phyloP scores from a whole-genome alignment of 352 stramenopile species.

The Phytophthora pinifolia region DNA sequence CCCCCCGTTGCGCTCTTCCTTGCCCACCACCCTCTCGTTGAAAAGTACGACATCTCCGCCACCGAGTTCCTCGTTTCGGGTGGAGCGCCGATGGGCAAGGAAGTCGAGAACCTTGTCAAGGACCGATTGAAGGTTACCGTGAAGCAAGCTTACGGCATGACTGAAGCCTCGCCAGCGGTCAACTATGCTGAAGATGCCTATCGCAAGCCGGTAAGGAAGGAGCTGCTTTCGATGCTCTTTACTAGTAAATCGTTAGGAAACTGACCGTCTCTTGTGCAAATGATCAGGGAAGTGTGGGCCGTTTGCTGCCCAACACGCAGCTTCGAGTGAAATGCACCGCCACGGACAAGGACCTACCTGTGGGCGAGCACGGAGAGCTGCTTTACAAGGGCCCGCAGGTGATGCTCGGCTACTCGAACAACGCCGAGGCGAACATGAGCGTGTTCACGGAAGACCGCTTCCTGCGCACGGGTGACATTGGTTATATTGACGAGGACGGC shows the following conservation, averaged over 20 bases:
- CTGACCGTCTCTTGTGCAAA: too few species aligned
- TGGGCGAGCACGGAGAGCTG: slow-evolving; percentile 73
- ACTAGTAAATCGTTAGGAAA: too few species aligned
- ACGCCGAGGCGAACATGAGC: slow-evolving; percentile 77
- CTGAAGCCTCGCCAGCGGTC: slow-evolving; percentile 43
- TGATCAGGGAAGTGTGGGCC: slow-evolving; percentile 43
- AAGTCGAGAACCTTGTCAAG: slow-evolving; percentile 73
- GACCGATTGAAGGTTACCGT: slow-evolving; percentile 59
- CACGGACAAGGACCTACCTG: slow-evolving; percentile 43
- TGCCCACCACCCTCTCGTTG: slow-evolving; percentile 88
- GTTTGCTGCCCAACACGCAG: slow-evolving; percentile 60
- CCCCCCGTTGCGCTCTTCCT: slow-evolving; percentile 87
- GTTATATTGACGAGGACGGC: slow-evolving; percentile 90
- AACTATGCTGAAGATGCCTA: slow-evolving; percentile 34
- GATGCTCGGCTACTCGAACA: slow-evolving; percentile 93
- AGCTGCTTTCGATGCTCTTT: too few species aligned
- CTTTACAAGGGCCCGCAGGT: slow-evolving; percentile 89
- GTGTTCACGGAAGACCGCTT: slow-evolving; percentile 82
- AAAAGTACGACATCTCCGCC: slow-evolving; percentile 90
- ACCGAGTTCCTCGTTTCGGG: slow-evolving; percentile 78
- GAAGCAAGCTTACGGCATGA: slow-evolving; percentile 68
- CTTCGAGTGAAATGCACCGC: slow-evolving; percentile 52
- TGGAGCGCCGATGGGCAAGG: slow-evolving; percentile 85
- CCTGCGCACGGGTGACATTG: slow-evolving; percentile 90
- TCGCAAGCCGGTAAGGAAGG: slow-evolving; percentile 28